Percentiles rank a stretch among this genome's conserved stretches.
These are phyloP conservation scores for Beauveria sp. DNA, from an alignment of 2,329 filamentous ascomycete genomes.

Conservation along the genomic window DNA sequence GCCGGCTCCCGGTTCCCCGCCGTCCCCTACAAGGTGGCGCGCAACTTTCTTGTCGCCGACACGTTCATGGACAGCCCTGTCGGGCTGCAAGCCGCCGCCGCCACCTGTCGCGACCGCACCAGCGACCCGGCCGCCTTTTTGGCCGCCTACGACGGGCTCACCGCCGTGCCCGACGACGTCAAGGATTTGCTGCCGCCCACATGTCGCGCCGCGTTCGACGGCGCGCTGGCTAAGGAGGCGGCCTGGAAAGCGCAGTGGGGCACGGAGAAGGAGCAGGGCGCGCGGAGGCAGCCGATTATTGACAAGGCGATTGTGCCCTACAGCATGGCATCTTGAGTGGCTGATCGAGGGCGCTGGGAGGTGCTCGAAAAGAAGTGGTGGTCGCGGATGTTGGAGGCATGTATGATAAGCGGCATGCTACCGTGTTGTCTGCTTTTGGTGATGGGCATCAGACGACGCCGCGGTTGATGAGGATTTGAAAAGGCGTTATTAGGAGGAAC, in stretches of 20 bases:
- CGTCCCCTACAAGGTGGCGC: slow-evolving; percentile 40
- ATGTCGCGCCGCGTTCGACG: slow-evolving; percentile 65
- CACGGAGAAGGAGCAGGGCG: slow-evolving; percentile 52
- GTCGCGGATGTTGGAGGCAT: background rate
- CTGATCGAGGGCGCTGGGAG: background rate
- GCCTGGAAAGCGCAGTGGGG: slow-evolving; percentile 71
- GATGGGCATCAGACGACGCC: background rate
- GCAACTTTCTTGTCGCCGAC: slow-evolving; percentile 51
- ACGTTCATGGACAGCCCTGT: slow-evolving; percentile 45
- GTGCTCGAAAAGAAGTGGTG: background rate
- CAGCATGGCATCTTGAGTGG: slow-evolving; percentile 29
- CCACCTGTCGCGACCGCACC: slow-evolving; percentile 35
- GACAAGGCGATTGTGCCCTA: slow-evolving; percentile 59
- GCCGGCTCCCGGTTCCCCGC: slow-evolving; percentile 35
- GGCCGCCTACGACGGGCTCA: slow-evolving; percentile 51
- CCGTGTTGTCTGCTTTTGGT: background rate
- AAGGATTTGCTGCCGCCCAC: slow-evolving; percentile 58
- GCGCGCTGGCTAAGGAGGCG: slow-evolving; percentile 55
- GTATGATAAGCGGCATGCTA: background rate
- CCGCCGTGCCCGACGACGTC: slow-evolving; percentile 57
- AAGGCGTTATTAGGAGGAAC: slow-evolving; percentile 8
- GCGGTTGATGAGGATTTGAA: slow-evolving; percentile 14
- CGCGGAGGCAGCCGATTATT: slow-evolving; percentile 46
- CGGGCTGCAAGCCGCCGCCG: slow-evolving; percentile 36
- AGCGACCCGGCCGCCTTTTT: slow-evolving; percentile 39